These are phyloP conservation scores for Pseudoperonospora humuli DNA, from an alignment of 352 stramenopile genomes.

Conservation along the genomic window DNA sequence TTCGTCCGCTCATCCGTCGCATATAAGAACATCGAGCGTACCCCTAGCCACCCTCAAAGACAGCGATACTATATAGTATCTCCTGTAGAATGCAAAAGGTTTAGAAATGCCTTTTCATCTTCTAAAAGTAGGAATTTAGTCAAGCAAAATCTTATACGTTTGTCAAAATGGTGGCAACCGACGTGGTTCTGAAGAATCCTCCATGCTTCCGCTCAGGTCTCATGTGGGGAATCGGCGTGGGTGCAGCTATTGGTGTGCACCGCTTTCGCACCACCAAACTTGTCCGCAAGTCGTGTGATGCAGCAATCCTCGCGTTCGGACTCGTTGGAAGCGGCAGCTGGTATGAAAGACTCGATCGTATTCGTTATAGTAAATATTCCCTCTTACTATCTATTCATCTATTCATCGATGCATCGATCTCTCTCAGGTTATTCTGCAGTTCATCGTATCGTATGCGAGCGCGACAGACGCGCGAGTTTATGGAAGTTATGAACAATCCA, in stretches of 20 bases:
- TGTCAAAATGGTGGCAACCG: constrained; percentile 6
- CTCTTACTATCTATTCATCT: neutral
- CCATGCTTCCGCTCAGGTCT: constrained; percentile 72
- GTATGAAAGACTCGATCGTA: no score
- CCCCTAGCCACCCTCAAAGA: no score
- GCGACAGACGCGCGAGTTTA: constrained; percentile 66
- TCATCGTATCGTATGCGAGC: constrained; percentile 40
- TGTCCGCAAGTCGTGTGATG: constrained; percentile 59
- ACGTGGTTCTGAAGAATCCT: constrained; percentile 58
- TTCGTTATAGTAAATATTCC: no score
- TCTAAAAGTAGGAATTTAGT: no score
- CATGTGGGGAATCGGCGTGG: constrained; percentile 70
- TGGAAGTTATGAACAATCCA: constrained; percentile 81
- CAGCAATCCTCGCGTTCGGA: constrained; percentile 54
- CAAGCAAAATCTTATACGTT: no score
- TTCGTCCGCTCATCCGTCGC: no score
- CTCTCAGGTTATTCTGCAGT: constrained; percentile 50
- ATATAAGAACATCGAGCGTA: no score
- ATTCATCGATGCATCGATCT: neutral
- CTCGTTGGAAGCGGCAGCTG: constrained; percentile 43
- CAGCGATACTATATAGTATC: no score
- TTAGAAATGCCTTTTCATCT: no score
- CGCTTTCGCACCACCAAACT: constrained; percentile 55
- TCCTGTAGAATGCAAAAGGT: no score
- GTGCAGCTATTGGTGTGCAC: constrained; percentile 49